A percentile compares a stretch with the other conserved stretches of the same genome.
These are phyloP conservation scores for Omphalea diandra DNA, from an alignment of 441 rosid genomes.

Conservation along the genomic window DNA sequence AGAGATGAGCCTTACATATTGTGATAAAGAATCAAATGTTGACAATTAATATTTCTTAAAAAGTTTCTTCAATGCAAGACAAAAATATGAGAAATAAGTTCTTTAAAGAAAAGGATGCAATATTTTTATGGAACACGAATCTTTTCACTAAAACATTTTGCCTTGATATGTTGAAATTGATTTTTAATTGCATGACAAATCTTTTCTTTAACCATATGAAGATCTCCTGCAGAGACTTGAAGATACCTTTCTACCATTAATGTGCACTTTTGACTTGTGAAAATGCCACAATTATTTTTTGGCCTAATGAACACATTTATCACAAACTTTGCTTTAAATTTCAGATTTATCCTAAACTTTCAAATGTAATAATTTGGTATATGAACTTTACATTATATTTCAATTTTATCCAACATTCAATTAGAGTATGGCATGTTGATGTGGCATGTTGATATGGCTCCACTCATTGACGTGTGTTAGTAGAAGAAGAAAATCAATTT, in stretches of 20 bases:
- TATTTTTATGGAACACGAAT: not conserved
- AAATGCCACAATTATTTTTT: too few relatives aligned
- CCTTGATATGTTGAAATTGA: slow-evolving; percentile 3
- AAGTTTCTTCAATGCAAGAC: not conserved
- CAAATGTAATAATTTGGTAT: too few relatives aligned
- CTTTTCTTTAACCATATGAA: not conserved
- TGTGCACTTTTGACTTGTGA: slow-evolving; percentile 11
- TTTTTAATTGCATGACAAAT: slow-evolving; percentile 11
- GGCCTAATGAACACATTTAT: too few relatives aligned
- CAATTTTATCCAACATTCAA: too few relatives aligned
- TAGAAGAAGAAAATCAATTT: too few relatives aligned
- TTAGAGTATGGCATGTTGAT: too few relatives aligned
- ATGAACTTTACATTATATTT: too few relatives aligned
- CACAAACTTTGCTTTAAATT: too few relatives aligned
- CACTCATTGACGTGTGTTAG: too few relatives aligned
- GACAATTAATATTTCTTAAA: not conserved
- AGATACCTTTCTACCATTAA: slow-evolving; percentile 2
- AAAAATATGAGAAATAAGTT: slow-evolving; percentile 4
- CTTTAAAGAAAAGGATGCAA: slow-evolving; percentile 5
- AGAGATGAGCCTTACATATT: slow-evolving; percentile 1
- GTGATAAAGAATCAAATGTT: not conserved
- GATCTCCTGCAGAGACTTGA: not conserved
- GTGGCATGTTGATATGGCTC: too few relatives aligned
- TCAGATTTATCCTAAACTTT: too few relatives aligned
- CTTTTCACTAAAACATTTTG: not conserved